Conservation (phyloP, 768 basidiomycete species). For the Gyrodon lividus region DNA sequence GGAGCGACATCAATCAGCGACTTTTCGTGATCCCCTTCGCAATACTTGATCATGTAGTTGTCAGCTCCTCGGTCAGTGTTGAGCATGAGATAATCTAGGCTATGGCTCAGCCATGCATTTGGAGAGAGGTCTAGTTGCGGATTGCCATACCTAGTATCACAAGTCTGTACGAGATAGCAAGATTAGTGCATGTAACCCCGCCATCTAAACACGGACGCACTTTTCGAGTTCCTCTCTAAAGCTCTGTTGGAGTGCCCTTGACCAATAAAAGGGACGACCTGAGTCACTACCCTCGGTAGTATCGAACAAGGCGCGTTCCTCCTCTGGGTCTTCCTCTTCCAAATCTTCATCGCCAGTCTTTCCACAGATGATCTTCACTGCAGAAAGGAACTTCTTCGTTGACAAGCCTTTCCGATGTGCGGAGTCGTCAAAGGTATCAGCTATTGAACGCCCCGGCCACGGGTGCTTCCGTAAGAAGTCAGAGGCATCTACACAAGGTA, state of each 20-base stretch:
- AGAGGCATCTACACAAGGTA: conserved; percentile 63
- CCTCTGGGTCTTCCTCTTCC: conserved; percentile 73
- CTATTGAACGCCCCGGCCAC: conserved; percentile 81
- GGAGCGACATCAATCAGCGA: conserved; percentile 77
- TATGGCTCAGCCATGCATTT: conserved; percentile 2
- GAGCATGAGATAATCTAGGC: conserved; percentile 82
- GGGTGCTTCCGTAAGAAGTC: conserved; percentile 85
- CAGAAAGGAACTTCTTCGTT: conserved; percentile 64
- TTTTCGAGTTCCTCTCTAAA: conserved; percentile 90
- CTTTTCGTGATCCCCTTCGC: conserved; percentile 78
- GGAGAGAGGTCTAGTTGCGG: not conserved
- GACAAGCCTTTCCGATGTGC: conserved; percentile 70
- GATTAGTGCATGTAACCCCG: conserved; percentile 8
- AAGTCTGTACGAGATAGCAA: conserved; percentile 45
- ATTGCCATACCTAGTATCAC: conserved; percentile 69
- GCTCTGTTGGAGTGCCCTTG: conserved; percentile 68
- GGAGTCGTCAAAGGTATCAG: conserved; percentile 85
- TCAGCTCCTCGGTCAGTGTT: conserved; percentile 87
- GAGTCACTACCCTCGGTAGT: conserved; percentile 56
- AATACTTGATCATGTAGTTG: conserved; percentile 93
- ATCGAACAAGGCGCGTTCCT: conserved; percentile 68
- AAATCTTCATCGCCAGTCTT: conserved; percentile 76
- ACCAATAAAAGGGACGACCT: conserved; percentile 79
- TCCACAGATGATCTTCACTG: conserved; percentile 81
- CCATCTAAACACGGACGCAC: conserved; percentile 38